Evolutionary conservation across 495 filamentous ascomycete species (phyloP).

Genomic region (Hypoxylon fragiforme): DNA sequence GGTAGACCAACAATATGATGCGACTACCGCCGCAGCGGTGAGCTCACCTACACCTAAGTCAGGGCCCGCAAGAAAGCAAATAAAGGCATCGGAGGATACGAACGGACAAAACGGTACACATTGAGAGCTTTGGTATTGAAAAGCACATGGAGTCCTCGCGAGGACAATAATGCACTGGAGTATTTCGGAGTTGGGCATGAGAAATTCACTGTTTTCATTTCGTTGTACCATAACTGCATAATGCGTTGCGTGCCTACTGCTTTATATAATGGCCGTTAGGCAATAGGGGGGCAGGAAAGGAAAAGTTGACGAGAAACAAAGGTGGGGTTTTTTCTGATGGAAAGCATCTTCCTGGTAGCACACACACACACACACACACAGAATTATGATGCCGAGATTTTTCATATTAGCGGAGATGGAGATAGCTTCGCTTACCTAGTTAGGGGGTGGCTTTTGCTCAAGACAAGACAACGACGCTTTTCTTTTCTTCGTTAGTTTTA

Average conservation of each 20-base stretch:
- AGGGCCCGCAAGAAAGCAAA: slow-evolving; percentile 14
- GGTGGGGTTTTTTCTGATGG: background rate
- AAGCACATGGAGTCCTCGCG: background rate
- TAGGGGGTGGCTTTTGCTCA: background rate
- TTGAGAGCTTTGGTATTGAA: slow-evolving; percentile 20
- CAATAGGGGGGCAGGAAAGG: slow-evolving; percentile 13
- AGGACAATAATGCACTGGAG: slow-evolving; percentile 24
- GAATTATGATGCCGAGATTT: background rate
- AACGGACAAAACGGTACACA: slow-evolving; percentile 37
- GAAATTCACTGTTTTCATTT: slow-evolving; percentile 23
- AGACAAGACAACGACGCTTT: slow-evolving; percentile 6
- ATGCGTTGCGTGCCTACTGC: slow-evolving; percentile 9
- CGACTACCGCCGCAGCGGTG: slow-evolving; percentile 22
- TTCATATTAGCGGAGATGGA: background rate
- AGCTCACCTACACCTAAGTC: slow-evolving; percentile 17
- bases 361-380: no score
- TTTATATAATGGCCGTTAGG: slow-evolving; percentile 37
- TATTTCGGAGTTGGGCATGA: slow-evolving; percentile 21
- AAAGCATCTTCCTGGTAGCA: no score
- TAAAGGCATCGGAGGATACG: slow-evolving; percentile 23
- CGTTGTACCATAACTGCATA: slow-evolving; percentile 38
- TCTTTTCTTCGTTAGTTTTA: no score
- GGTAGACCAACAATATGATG: slow-evolving; percentile 36
- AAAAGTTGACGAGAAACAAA: slow-evolving; percentile 21
- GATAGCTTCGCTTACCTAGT: background rate